Conservation (phyloP, 805 yeast species). For the Vanderwaltozyma polyspora region DNA sequence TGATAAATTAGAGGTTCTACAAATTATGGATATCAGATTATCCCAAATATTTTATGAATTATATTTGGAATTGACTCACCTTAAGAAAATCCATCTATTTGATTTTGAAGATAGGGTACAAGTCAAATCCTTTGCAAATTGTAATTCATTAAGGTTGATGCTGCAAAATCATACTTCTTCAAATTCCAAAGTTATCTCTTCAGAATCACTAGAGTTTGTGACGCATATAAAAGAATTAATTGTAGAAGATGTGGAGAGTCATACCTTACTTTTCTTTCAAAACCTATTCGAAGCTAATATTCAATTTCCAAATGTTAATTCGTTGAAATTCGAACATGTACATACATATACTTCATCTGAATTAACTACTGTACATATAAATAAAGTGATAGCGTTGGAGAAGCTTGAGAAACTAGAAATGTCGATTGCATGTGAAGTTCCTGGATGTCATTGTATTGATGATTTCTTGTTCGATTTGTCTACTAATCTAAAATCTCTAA, state of each 20-base stretch:
- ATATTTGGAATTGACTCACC: constrained; percentile 3
- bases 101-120: constrained; percentile 6
- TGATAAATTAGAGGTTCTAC: constrained; percentile 15
- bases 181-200: neutral
- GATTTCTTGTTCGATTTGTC: constrained; percentile 32
- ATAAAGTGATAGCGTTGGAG: constrained; percentile 22
- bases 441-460: constrained; percentile 35
- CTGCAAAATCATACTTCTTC: neutral
- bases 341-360: constrained; percentile 34
- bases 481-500: constrained; percentile 20
- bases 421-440: constrained; percentile 42
- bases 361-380: constrained; percentile 24
- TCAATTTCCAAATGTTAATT: constrained; percentile 15
- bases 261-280: constrained; percentile 29
- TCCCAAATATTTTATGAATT: constrained; percentile 7
- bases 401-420: constrained; percentile 36
- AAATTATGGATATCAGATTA: constrained; percentile 11
- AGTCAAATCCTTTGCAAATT: constrained; percentile 5
- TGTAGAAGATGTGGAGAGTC: constrained; percentile 25
- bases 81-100: constrained; percentile 8
- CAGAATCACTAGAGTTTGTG: constrained; percentile 1
- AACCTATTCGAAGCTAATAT: constrained; percentile 3
- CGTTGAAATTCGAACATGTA: constrained; percentile 33
- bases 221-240: constrained; percentile 13
- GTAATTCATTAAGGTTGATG: neutral